Evolutionary conservation across 352 stramenopile genomes (phyloP).

Genomic region (Pythium dissimile): DNA sequence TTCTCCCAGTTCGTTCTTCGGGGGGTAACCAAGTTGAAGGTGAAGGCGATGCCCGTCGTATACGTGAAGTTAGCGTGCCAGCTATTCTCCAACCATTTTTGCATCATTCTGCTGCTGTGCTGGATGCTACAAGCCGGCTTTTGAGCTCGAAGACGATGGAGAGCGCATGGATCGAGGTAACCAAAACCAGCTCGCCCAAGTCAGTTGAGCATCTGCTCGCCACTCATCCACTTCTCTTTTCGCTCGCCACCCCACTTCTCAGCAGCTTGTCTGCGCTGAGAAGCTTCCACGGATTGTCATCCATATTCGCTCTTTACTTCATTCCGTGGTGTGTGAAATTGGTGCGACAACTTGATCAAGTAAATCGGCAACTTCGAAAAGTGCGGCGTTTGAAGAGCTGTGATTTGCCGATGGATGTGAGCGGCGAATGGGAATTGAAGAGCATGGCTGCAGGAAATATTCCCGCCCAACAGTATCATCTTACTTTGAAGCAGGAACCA

Average conservation of each 20-base stretch:
- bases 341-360: slow-evolving; percentile 62
- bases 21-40: slow-evolving; percentile 24
- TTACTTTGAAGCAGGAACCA: slow-evolving; percentile 65
- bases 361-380: slow-evolving; percentile 49
- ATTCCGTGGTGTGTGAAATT: slow-evolving; percentile 73
- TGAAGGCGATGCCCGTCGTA: slow-evolving; percentile 24
- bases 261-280: slow-evolving; percentile 62
- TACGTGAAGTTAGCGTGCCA: slow-evolving; percentile 46
- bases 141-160: slow-evolving; percentile 26
- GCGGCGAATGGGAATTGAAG: slow-evolving; percentile 85
- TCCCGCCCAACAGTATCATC: slow-evolving; percentile 82
- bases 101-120: slow-evolving; percentile 53
- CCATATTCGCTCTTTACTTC: slow-evolving; percentile 68
- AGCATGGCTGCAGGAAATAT: slow-evolving; percentile 86
- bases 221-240: slow-evolving; percentile 52
- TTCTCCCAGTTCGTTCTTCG: slow-evolving; percentile 58
- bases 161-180: neutral
- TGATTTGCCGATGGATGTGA: slow-evolving; percentile 59
- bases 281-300: slow-evolving; percentile 66
- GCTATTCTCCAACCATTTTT: slow-evolving; percentile 76
- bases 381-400: slow-evolving; percentile 23
- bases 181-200: neutral
- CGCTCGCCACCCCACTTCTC: slow-evolving; percentile 60
- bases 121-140: slow-evolving; percentile 55
- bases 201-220: slow-evolving; percentile 20